Conservation (phyloP, 257 asterid genomes). For the Przewalskia tangutica region DNA sequence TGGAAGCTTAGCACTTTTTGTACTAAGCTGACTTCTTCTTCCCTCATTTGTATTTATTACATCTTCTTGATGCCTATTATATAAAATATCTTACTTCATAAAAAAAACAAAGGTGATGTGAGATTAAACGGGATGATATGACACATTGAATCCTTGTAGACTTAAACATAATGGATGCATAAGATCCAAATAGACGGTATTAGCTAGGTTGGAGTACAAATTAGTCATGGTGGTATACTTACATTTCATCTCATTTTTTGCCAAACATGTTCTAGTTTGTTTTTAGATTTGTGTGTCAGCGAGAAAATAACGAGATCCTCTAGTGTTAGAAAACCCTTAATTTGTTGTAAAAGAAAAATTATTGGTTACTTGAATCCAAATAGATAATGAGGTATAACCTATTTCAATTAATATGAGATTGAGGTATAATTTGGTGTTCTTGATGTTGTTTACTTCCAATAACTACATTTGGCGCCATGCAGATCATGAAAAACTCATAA, state of each 20-base stretch:
- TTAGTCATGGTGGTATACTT: not conserved
- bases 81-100: too few relatives aligned
- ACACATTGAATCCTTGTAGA: not conserved
- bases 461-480: conserved; percentile 11
- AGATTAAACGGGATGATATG: not conserved
- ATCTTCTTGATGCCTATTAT: too few relatives aligned
- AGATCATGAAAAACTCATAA: conserved; percentile 52
- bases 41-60: too few relatives aligned
- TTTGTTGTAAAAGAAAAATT: not conserved
- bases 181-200: not conserved
- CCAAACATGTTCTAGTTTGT: not conserved
- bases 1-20: too few relatives aligned
- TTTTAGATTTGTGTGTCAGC: not conserved
- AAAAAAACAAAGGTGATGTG: not conserved
- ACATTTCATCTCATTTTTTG: not conserved
- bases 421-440: not conserved
- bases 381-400: not conserved
- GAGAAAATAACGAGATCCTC: not conserved
- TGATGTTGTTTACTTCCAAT: not conserved
- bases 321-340: not conserved
- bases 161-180: not conserved
- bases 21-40: too few relatives aligned
- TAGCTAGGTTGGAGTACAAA: not conserved
- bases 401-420: not conserved
- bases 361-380: not conserved